A percentile compares a stretch with the other conserved stretches of the same genome.
Evolutionary conservation across 1,284 basidiomycete genomes (phyloP).

Genomic region (Agaricales sp.): DNA sequence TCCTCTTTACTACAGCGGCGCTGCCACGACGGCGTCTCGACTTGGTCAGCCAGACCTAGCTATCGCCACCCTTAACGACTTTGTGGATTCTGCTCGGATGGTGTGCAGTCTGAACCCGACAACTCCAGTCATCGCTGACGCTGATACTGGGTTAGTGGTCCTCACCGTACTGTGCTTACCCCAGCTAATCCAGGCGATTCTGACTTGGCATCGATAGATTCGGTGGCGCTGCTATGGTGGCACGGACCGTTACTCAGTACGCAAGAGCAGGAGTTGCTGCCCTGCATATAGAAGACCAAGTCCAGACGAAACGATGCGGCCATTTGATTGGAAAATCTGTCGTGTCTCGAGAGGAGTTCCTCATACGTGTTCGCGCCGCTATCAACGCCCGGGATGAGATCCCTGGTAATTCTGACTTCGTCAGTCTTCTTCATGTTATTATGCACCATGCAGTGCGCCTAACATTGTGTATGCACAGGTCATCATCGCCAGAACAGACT

Average conservation of each 20-base stretch:
- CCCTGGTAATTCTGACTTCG: slow-evolving; percentile 64
- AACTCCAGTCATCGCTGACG: slow-evolving; percentile 70
- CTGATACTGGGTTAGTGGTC: slow-evolving; percentile 55
- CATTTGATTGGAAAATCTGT: slow-evolving; percentile 74
- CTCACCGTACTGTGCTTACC: neutral
- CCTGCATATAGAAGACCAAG: slow-evolving; percentile 78
- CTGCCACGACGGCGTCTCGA: slow-evolving; percentile 62
- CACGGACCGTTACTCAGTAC: slow-evolving; percentile 68
- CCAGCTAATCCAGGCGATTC: neutral
- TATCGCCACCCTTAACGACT: neutral
- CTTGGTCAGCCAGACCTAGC: slow-evolving; percentile 1
- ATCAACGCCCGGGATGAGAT: slow-evolving; percentile 62
- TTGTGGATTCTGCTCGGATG: slow-evolving; percentile 29
- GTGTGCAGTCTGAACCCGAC: slow-evolving; percentile 55
- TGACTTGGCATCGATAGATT: slow-evolving; percentile 31
- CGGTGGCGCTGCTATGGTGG: slow-evolving; percentile 69
- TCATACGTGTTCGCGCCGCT: slow-evolving; percentile 69
- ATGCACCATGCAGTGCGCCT: neutral
- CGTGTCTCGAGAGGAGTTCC: slow-evolving; percentile 63
- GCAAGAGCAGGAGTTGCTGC: slow-evolving; percentile 63
- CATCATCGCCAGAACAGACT: slow-evolving; percentile 77
- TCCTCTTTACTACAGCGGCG: slow-evolving; percentile 33
- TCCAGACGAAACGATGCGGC: slow-evolving; percentile 76
- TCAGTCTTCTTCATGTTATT: slow-evolving; percentile 16
- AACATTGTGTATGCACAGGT: slow-evolving; percentile 27